Base-by-base conservation (phyloP, 257 asterid genomes). In the Lantana camara region DNA sequence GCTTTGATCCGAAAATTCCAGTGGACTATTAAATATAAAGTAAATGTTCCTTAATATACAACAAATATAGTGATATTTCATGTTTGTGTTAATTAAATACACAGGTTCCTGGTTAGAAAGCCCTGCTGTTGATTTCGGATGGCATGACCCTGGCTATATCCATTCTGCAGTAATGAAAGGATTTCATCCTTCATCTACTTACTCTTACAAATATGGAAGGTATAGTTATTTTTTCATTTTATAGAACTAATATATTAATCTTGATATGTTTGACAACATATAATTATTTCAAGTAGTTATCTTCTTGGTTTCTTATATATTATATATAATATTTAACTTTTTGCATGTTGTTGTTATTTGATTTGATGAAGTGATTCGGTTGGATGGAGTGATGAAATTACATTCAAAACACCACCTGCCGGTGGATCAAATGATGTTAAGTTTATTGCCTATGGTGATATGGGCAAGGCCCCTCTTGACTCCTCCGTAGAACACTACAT, bases 111-210 rank as follows among this genome's bases (percentile, higher is more conserved):
- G 15, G 5, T 4, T 71, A 2, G 51, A 55, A 52, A 82, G 95
- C 55, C 97, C 97, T 0, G 95, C 95, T 0, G 63, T 69, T 41
- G 96, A 89, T 72, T 91, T 91, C 40, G 98, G 98, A 37, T 91
- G 98, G 98, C 98, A 91, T 67, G 90, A 91, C 7, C 98, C 98
- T 10, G 98, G 98, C 30, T 89, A 70, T 73, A 80, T 89, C 56
- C 98, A 91, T 78, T 73, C 96, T 11, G 95, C 95, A 7, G 29
- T 86, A 16, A 79, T 91, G 84, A 78, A 82, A 7, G 82, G 71
- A 16, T 91, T 91, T 37, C 12, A 30, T 2, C 96, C 96, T 59
- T 89, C 95, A 7, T 73, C 73, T 69, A 52, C 71, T 29, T 82
- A 78, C 73, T 66, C 88, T 59, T 85, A 85, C 80, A 82, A 46